Conservation (phyloP, 2,329 filamentous ascomycete genomes). For the Colletotrichum euphorbiae region DNA sequence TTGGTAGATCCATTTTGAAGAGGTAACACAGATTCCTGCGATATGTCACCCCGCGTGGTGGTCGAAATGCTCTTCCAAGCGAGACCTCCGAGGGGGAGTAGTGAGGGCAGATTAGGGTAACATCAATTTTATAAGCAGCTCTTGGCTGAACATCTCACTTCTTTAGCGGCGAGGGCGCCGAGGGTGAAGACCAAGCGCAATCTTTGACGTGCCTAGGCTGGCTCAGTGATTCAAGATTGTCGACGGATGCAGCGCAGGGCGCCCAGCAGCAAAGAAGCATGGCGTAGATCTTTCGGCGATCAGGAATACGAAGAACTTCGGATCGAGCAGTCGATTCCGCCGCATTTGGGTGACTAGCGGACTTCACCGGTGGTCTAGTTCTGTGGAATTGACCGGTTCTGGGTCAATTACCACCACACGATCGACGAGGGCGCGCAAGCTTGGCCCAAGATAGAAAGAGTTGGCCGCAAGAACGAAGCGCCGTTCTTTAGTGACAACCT, state of each 20-base stretch:
- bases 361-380: constrained; percentile 15
- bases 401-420: not conserved
- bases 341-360: constrained; percentile 9
- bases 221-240: constrained; percentile 2
- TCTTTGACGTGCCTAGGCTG: not conserved
- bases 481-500: constrained; percentile 6
- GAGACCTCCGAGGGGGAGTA: not conserved
- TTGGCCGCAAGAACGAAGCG: not conserved
- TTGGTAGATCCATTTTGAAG: constrained; percentile 24
- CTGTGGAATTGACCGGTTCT: not conserved
- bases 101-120: not conserved
- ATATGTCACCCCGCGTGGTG: not conserved
- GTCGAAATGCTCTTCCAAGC: not conserved
- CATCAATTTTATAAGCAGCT: not conserved
- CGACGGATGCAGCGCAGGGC: constrained; percentile 11
- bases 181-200: not conserved
- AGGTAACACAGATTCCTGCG: not conserved
- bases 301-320: not conserved
- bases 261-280: not conserved
- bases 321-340: not conserved
- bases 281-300: constrained; percentile 8
- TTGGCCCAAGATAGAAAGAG: not conserved
- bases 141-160: not conserved
- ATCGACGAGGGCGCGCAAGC: not conserved
- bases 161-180: too few relatives aligned